Evolutionary conservation across 768 basidiomycete genomes (phyloP), one percentile per base, ranked within the genome.

Genomic region (Mycena olivaceomarginata): DNA sequence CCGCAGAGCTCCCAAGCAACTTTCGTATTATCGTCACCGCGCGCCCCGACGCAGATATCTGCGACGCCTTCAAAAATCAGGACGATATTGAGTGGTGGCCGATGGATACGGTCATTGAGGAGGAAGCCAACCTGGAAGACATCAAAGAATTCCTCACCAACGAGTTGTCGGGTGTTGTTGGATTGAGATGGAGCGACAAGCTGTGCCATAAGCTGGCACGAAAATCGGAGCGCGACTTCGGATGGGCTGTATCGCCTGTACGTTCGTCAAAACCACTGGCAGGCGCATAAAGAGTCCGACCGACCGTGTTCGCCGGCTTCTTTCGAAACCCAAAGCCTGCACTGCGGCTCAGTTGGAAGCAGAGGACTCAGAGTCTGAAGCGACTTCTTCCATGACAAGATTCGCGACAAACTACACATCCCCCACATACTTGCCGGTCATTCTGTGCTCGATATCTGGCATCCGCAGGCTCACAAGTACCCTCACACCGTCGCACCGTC

Each of bases 1-100:
- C 57, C 9, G n/a, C n/a, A 16, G 70, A 67, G 45, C 64, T 76
- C n/a, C 74, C 57, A 31, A 37, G 31, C 25, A 59, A 59, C 31
- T 59, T 59, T 59, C 57, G 57, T 13, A 31, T 59, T 16, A 11
- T 59, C 0, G 37, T 59, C 31, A 59, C 57, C 31, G 57, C 57
- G 8, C 57, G 57, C 31, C 25, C 57, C 7, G 57, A 59, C 25
- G 8, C 57, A 15, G 57, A 59, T 16, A 59, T 59, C 25, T 37
- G 57, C 25, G 12, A 15, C 6, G 31, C 57, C 15, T 59, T 59
- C 31, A 6, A 15, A 15, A 59, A 37, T 56, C 31, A 13, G 25
- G 57, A 31, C 1, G 31, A 31, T 6, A 59, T 59, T 37, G 13
- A 18, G 6, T 59, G 57, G 25, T 37, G 25, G 16, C 12, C 25